Evolutionary conservation across 164 flowering plant genomes (phyloP).

Genomic region (Dillenia turbinata): DNA sequence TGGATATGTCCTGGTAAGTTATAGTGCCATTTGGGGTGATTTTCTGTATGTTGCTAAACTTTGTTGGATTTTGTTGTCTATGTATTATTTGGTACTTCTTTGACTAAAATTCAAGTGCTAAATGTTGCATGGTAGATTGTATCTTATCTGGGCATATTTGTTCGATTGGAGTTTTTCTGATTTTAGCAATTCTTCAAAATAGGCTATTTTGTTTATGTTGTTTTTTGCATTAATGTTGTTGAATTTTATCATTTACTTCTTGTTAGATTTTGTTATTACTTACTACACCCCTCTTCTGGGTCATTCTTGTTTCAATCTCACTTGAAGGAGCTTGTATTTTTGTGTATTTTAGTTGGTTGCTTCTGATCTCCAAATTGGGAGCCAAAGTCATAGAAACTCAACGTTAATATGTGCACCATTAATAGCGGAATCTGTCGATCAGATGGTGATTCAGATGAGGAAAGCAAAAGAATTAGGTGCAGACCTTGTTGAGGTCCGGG

Average conservation of each 20-base stretch:
- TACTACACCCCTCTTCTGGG: neutral
- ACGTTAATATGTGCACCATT: conserved; percentile 68
- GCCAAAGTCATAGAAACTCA: conserved; percentile 28
- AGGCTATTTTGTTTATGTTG: neutral
- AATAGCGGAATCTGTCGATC: conserved; percentile 56
- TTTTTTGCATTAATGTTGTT: neutral
- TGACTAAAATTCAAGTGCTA: neutral
- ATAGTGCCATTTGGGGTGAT: neutral
- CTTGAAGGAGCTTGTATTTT: neutral
- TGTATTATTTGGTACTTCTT: neutral
- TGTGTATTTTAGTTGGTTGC: conserved; percentile 4
- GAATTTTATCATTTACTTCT: too few species aligned
- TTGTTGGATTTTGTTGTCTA: neutral
- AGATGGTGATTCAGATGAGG: conserved; percentile 41
- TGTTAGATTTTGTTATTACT: neutral
- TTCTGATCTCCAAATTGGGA: conserved; percentile 5
- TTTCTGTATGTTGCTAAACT: neutral
- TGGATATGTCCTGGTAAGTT: too few species aligned
- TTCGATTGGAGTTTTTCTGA: neutral
- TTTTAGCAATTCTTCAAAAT: neutral
- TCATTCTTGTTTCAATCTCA: neutral
- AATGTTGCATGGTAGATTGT: neutral
- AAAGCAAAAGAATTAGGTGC: conserved; percentile 54
- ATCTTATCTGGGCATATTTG: neutral
- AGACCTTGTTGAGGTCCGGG: conserved; percentile 69